Evolutionary conservation across 2,329 filamentous ascomycete genomes (phyloP).

Genomic region (Penicillium occitanis): DNA sequence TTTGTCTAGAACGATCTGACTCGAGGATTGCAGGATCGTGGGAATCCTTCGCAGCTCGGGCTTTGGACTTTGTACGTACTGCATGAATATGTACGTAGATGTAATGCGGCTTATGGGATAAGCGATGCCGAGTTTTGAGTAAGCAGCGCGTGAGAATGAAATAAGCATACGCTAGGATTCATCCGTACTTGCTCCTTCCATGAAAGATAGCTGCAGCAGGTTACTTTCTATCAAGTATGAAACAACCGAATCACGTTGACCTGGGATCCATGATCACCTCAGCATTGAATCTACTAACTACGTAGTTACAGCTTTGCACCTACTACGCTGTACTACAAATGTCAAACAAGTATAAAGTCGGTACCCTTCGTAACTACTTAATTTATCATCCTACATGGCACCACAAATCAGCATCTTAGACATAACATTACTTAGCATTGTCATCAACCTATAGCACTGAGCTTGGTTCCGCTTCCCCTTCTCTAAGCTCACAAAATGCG

Average conservation of each 20-base stretch:
- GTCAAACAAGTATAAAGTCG: neutral
- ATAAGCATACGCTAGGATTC: neutral
- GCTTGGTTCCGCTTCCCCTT: neutral
- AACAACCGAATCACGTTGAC: neutral
- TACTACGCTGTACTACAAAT: neutral
- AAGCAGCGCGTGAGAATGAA: neutral
- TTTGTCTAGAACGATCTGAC: neutral
- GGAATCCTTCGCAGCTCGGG: neutral
- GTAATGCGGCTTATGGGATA: neutral
- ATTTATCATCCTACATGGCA: neutral
- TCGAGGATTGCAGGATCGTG: neutral
- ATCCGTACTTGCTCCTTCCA: neutral
- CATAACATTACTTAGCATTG: neutral
- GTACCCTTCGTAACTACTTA: too few relatives aligned
- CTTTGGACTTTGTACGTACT: neutral
- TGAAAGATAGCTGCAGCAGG: neutral
- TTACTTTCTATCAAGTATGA: neutral
- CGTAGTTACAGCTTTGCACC: neutral
- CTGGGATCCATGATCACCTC: neutral
- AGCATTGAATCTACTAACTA: neutral
- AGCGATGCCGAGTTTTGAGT: neutral
- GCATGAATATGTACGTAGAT: neutral
- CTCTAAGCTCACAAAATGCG: neutral
- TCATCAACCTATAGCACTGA: neutral
- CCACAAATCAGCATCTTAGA: neutral